Conservation (phyloP, 306 rosid species). For the Pueraria montana region DNA sequence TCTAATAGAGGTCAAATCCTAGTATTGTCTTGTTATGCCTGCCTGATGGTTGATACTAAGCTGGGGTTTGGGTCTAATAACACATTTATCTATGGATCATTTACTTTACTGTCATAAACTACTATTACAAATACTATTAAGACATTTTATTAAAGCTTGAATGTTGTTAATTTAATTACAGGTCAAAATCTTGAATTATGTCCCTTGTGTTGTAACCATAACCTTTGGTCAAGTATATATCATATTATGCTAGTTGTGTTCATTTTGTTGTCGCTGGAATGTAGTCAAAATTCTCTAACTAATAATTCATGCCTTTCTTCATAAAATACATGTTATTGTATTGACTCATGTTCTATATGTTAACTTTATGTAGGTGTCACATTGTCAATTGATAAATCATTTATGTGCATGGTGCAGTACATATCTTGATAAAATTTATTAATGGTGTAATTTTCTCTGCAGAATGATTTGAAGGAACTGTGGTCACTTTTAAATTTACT, state of each 20-base stretch:
- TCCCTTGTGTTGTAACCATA: constrained; percentile 24
- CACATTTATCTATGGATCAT: constrained; percentile 5
- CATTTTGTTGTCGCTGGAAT: constrained; percentile 20
- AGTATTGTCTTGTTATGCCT: constrained; percentile 10
- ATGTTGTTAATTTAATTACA: constrained; percentile 11
- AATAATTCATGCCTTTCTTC: constrained; percentile 13
- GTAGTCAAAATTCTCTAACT: constrained; percentile 33
- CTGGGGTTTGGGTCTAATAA: constrained; percentile 28
- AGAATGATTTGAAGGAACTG: constrained; percentile 99
- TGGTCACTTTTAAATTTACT: constrained; percentile 98
- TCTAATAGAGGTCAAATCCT: constrained; percentile 13
- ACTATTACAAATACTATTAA: background rate
- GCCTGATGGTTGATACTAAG: constrained; percentile 35
- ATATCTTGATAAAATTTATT: constrained; percentile 43
- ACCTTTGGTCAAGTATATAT: constrained; percentile 22
- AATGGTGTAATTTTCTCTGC: constrained; percentile 52
- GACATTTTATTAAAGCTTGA: constrained; percentile 34
- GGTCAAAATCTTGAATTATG: constrained; percentile 22
- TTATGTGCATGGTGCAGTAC: constrained; percentile 9
- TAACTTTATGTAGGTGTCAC: constrained; percentile 13
- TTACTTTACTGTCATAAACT: constrained; percentile 6
- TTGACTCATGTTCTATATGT: constrained; percentile 5
- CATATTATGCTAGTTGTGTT: constrained; percentile 29
- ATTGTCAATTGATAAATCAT: constrained; percentile 34
- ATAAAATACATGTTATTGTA: constrained; percentile 8